Conservation (phyloP, 2,329 filamentous ascomycete genomes). For the Ophiocordyceps polyrhachis-furcata region DNA sequence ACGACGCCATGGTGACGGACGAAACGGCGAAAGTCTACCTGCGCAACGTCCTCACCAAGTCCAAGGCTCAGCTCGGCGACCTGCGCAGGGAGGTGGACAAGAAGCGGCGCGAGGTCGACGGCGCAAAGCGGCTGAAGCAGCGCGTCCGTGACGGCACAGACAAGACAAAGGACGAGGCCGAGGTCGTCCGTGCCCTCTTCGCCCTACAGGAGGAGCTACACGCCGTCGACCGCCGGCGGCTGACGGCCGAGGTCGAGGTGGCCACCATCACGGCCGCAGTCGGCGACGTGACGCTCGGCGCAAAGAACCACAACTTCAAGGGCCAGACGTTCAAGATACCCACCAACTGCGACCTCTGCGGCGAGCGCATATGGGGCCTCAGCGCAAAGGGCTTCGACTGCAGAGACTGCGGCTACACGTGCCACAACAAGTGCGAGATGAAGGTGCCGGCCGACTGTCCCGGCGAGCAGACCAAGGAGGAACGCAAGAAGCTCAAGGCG, state of each 20-base stretch:
- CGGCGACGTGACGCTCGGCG: slow-evolving; percentile 80
- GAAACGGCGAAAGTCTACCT: slow-evolving; percentile 78
- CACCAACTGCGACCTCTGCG: slow-evolving; percentile 93
- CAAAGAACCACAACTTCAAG: slow-evolving; percentile 94
- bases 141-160: slow-evolving; percentile 67
- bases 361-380: slow-evolving; percentile 90
- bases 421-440: slow-evolving; percentile 97
- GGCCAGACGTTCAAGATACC: slow-evolving; percentile 98
- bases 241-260: slow-evolving; percentile 85
- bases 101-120: slow-evolving; percentile 71
- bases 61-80: slow-evolving; percentile 66
- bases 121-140: slow-evolving; percentile 53
- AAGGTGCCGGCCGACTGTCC: slow-evolving; percentile 94
- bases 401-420: slow-evolving; percentile 90
- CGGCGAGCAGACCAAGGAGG: slow-evolving; percentile 82
- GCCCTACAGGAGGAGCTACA: slow-evolving; percentile 70
- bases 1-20: slow-evolving; percentile 69
- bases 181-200: slow-evolving; percentile 70
- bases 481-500: slow-evolving; percentile 81
- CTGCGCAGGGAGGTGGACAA: slow-evolving; percentile 68
- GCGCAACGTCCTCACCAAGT: slow-evolving; percentile 80
- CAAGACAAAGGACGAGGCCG: slow-evolving; percentile 64
- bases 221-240: slow-evolving; percentile 60
- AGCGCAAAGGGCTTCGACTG: slow-evolving; percentile 96
- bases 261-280: slow-evolving; percentile 81